Conservation (phyloP, 2,329 filamentous ascomycete species). For the Fusarium tanahbumbuense region DNA sequence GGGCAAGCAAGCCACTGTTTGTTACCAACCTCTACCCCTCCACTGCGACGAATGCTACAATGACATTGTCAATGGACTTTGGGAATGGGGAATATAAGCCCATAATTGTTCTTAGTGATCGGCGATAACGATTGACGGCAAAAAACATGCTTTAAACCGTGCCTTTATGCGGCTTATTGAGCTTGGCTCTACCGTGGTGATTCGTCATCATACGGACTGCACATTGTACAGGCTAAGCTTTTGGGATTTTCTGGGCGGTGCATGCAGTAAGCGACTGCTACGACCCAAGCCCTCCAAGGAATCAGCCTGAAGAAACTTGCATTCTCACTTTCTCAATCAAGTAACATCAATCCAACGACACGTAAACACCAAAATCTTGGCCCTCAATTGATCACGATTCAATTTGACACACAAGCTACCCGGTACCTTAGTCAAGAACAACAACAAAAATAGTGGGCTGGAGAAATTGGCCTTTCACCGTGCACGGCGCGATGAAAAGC, state of each 20-base stretch:
- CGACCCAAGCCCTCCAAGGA: neutral
- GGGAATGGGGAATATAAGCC: neutral
- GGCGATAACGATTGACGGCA: too few species aligned
- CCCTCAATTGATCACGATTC: neutral
- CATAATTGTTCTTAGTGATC: neutral
- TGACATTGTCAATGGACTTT: neutral
- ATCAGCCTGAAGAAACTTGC: neutral
- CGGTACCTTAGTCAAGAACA: neutral
- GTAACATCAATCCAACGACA: neutral
- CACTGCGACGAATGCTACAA: neutral
- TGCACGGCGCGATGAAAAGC: conserved; percentile 1
- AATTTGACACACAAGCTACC: neutral
- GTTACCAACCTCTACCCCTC: neutral
- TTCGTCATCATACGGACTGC: neutral
- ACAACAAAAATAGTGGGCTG: neutral
- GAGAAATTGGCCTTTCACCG: neutral
- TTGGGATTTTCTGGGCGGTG: neutral
- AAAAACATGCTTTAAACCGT: neutral
- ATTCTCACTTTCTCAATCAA: neutral
- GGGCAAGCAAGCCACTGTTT: neutral
- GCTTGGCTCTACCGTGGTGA: neutral
- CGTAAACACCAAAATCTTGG: neutral
- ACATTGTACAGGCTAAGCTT: neutral
- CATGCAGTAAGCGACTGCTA: neutral
- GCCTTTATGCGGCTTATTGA: neutral